Evolutionary conservation across 108 stramenopile genomes (phyloP), one percentile per base, ranked within the genome.

Genomic region (Aureococcus anophagefferens): DNA sequence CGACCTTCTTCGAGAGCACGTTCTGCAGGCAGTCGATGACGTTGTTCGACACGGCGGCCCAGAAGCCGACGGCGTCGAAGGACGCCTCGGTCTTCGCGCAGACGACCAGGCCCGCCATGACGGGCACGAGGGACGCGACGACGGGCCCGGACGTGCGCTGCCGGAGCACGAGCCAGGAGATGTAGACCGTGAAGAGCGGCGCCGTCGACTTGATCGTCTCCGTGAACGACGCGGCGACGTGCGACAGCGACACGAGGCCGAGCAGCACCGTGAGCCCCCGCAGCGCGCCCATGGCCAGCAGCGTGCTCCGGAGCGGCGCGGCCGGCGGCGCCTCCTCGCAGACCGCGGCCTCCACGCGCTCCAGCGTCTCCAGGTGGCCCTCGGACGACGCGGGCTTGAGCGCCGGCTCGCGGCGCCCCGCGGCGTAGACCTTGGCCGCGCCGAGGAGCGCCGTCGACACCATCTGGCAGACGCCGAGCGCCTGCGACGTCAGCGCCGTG

Each of bases 161-260:
- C 65, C 72, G 44, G 30, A 83, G 66, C 29, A 83, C 73, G 0
- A 83, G 69, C 1, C 70, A 46, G 46, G 76, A 71, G n/a, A 80
- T 77, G 25, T 77, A 4, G 32, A 83, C 82, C 18, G 82, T 83
- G 62, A 83, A 83, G 33, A 76, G 69, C 35, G 82, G 82, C 0
- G 82, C 79, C 32, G 82, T 80, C 64, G 82, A 76, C 65, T 83
- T 83, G 72, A 83, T 80, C 29, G 82, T 83, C 65, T 83, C 82
- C 32, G 79, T 78, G 69, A 83, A 83, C 9, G 82, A 83, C 18
- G 79, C 79, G 37, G 82, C 78, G 63, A 83, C 79, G 65, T 83
- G 82, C 37, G 76, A 71, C 0, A 83, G 69, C 34, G 82, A 78
- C 30, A 83, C 72, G 13, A 83, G 76, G 33, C 79, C 82, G 1